phyloP scores from a whole-genome alignment of 73 alveolate genomes.

The Paramecium octaurelia region DNA sequence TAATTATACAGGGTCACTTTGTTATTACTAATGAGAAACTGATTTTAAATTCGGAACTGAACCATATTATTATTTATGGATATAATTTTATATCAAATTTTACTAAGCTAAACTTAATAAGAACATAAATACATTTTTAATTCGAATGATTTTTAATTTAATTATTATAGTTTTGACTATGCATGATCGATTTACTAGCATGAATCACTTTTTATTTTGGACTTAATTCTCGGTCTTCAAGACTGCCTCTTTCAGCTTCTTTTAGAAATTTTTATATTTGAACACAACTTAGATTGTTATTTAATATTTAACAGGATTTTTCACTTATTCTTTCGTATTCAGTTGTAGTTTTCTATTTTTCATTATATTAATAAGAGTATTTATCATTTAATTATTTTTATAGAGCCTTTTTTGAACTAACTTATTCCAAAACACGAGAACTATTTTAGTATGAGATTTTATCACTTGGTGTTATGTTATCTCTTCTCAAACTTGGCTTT shows the following conservation, averaged over 20 bases:
- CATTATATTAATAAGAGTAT: neutral
- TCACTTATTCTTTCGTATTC: neutral
- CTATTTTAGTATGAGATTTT: neutral
- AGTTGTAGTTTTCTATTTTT: neutral
- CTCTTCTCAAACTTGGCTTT: neutral
- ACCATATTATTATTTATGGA: neutral
- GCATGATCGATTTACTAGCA: neutral
- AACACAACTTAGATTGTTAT: neutral
- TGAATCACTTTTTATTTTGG: neutral
- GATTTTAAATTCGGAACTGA: neutral
- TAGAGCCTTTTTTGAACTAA: neutral
- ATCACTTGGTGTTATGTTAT: neutral
- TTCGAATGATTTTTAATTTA: neutral
- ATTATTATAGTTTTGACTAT: neutral
- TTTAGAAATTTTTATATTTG: neutral
- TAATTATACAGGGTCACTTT: neutral
- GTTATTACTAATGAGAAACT: neutral
- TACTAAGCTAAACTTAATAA: neutral
- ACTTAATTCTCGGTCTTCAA: neutral
- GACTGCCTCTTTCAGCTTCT: neutral
- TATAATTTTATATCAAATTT: neutral
- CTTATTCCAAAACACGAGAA: neutral
- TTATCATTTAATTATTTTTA: neutral
- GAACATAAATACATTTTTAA: neutral
- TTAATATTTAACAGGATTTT: neutral